Evolutionary conservation across 495 filamentous ascomycete species (phyloP).

Genomic region (Aspergillus ellipticus): DNA sequence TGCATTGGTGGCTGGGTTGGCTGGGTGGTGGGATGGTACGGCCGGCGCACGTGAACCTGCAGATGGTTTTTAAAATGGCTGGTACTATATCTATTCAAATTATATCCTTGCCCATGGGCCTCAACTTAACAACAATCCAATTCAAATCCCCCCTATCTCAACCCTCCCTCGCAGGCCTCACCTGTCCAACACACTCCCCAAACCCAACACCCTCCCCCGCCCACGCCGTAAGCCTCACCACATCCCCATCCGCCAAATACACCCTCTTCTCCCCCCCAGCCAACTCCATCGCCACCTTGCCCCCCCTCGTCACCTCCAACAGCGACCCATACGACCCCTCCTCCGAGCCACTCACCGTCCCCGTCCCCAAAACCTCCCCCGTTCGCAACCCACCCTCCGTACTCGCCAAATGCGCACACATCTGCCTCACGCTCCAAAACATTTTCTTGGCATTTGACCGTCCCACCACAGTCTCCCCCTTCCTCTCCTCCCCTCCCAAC

Average conservation of each 20-base stretch:
- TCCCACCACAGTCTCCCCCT: constrained; percentile 54
- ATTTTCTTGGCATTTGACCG: constrained; percentile 59
- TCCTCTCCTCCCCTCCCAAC: constrained; percentile 52
- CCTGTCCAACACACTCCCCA: constrained; percentile 58
- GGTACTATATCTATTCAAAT: background rate
- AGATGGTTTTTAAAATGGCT: background rate
- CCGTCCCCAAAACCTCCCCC: constrained; percentile 78
- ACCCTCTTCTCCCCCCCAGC: constrained; percentile 53
- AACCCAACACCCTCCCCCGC: constrained; percentile 58
- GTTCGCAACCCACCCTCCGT: constrained; percentile 69
- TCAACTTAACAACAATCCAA: background rate
- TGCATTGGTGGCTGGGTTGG: background rate
- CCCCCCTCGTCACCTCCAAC: constrained; percentile 64
- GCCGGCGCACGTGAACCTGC: background rate
- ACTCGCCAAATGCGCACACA: constrained; percentile 78
- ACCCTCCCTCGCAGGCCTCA: constrained; percentile 29
- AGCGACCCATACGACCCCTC: constrained; percentile 59
- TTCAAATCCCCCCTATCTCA: background rate
- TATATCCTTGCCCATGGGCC: background rate
- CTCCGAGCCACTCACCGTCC: constrained; percentile 71
- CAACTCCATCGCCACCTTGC: constrained; percentile 57
- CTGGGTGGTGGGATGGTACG: background rate
- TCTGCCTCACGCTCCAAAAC: constrained; percentile 80
- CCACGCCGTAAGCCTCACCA: constrained; percentile 60
- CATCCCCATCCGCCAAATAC: constrained; percentile 77